These are phyloP conservation scores for Hypoxylon sp. DNA, from an alignment of 2,329 filamentous ascomycete genomes.

Conservation along the genomic window DNA sequence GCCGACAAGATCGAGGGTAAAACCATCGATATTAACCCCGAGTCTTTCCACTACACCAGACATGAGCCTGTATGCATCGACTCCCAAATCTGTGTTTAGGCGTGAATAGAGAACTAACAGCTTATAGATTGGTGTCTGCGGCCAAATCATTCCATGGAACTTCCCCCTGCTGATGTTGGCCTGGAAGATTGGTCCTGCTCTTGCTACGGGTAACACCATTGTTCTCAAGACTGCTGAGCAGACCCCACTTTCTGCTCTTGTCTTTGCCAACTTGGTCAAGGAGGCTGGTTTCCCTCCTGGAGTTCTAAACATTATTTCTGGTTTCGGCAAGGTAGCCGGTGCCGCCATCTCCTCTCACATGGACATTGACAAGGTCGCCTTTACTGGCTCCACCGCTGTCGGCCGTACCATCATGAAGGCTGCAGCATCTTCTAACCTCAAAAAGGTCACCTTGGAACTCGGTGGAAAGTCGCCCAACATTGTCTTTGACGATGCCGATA, in stretches of 20 bases:
- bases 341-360: slow-evolving; percentile 83
- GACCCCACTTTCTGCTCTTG: slow-evolving; percentile 78
- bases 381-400: slow-evolving; percentile 82
- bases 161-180: slow-evolving; percentile 85
- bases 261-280: slow-evolving; percentile 76
- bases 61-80: slow-evolving; percentile 75
- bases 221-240: slow-evolving; percentile 84
- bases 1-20: slow-evolving; percentile 93
- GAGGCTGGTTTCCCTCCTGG: slow-evolving; percentile 85
- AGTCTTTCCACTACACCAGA: slow-evolving; percentile 87
- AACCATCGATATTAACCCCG: slow-evolving; percentile 82
- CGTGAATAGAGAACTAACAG: neutral
- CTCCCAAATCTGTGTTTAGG: too few species aligned
- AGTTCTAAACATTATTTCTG: slow-evolving; percentile 83
- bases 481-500: slow-evolving; percentile 82
- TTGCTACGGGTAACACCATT: slow-evolving; percentile 80
- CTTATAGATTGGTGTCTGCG: slow-evolving; percentile 66
- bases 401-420: slow-evolving; percentile 86
- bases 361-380: slow-evolving; percentile 87
- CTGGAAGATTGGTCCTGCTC: slow-evolving; percentile 85
- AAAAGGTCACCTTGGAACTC: slow-evolving; percentile 86
- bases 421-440: slow-evolving; percentile 81
- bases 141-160: slow-evolving; percentile 92
- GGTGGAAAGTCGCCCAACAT: slow-evolving; percentile 88
- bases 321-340: slow-evolving; percentile 83